Percentiles rank a stretch among this genome's conserved stretches.
phyloP scores from a whole-genome alignment of 2,329 filamentous ascomycete species.

The Fonsecaea monophora region DNA sequence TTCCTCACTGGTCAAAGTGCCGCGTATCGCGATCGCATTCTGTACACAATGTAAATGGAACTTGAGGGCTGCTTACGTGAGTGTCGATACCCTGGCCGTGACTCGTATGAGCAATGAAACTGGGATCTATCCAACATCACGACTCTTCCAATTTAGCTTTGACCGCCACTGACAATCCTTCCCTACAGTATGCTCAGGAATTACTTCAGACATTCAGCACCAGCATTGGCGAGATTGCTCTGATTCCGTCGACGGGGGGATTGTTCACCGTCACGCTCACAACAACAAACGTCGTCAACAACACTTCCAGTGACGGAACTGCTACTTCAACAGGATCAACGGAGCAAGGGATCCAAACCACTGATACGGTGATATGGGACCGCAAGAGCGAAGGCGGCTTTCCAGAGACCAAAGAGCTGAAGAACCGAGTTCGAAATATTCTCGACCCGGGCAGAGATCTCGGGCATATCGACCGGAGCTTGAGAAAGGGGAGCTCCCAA shows the following conservation, averaged over 20 bases:
- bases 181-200: slow-evolving; percentile 82
- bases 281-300: slow-evolving; percentile 53
- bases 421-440: slow-evolving; percentile 80
- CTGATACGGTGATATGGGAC: slow-evolving; percentile 78
- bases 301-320: neutral
- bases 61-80: slow-evolving; percentile 82
- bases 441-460: slow-evolving; percentile 79
- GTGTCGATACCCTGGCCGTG: slow-evolving; percentile 40
- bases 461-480: slow-evolving; percentile 75
- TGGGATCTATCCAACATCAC: neutral
- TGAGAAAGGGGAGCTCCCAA: slow-evolving; percentile 42
- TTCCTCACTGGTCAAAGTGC: slow-evolving; percentile 54
- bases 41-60: slow-evolving; percentile 97
- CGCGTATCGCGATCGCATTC: slow-evolving; percentile 84
- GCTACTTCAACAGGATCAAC: slow-evolving; percentile 1
- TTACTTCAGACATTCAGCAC: slow-evolving; percentile 90
- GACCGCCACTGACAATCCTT: slow-evolving; percentile 14
- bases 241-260: slow-evolving; percentile 85
- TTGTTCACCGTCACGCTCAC: slow-evolving; percentile 80
- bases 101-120: neutral
- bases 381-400: slow-evolving; percentile 86
- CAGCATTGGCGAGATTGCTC: slow-evolving; percentile 81
- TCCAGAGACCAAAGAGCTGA: slow-evolving; percentile 90
- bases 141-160: neutral
- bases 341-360: slow-evolving; percentile 23